phyloP scores from a whole-genome alignment of 768 basidiomycete genomes.

The Lanmaoa pseudosensibilis region DNA sequence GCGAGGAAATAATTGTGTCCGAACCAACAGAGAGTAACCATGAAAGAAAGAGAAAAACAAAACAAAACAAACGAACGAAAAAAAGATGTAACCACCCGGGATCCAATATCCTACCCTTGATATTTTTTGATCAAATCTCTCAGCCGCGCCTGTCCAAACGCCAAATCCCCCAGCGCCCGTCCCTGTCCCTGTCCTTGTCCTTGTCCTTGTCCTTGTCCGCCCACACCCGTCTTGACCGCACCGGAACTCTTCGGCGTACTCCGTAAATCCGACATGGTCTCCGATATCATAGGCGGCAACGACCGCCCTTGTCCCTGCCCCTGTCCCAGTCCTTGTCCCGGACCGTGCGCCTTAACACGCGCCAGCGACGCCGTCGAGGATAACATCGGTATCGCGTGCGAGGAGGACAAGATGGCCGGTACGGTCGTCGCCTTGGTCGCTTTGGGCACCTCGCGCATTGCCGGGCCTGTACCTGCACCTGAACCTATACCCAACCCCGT shows the following conservation, averaged over 20 bases:
- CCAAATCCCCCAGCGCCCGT: slow-evolving; percentile 47
- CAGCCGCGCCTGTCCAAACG: slow-evolving; percentile 75
- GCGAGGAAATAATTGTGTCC: too few relatives aligned
- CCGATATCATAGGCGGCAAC: slow-evolving; percentile 37
- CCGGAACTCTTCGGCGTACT: slow-evolving; percentile 10
- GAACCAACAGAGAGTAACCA: neutral
- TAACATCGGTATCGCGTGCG: slow-evolving; percentile 68
- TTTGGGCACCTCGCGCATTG: slow-evolving; percentile 24
- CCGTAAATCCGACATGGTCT: slow-evolving; percentile 25
- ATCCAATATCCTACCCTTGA: slow-evolving; percentile 41
- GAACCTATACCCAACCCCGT: neutral
- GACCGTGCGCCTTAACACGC: slow-evolving; percentile 37
- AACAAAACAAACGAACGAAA: too few relatives aligned
- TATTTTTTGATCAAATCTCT: slow-evolving; percentile 83
- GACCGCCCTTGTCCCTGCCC: slow-evolving; percentile 20
- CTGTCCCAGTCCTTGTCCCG: slow-evolving; percentile 21
- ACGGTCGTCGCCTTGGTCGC: slow-evolving; percentile 64
- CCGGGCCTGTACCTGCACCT: slow-evolving; percentile 10
- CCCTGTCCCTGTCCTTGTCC: too few relatives aligned
- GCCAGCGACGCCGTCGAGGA: slow-evolving; percentile 79
- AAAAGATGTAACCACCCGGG: neutral
- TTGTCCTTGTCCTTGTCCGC: slow-evolving; percentile 12
- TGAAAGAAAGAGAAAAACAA: neutral
- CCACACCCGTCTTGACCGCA: slow-evolving; percentile 3
- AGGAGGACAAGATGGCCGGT: slow-evolving; percentile 68